Evolutionary conservation across 2,329 filamentous ascomycete genomes (phyloP).

Genomic region (Fusarium neocosmosporiellum): DNA sequence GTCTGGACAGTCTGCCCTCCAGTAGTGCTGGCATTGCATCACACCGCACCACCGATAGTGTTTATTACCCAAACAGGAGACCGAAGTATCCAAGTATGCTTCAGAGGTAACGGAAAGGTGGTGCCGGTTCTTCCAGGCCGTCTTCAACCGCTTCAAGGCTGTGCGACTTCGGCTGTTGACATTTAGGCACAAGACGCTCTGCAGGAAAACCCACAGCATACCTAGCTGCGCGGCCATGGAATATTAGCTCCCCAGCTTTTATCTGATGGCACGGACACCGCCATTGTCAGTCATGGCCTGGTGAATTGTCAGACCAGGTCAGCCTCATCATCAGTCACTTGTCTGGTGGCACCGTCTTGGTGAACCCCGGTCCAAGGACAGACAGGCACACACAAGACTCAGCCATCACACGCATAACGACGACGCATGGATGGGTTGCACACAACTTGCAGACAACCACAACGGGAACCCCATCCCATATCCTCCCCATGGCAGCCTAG

Average conservation of each 20-base stretch:
- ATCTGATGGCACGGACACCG: conserved; percentile 31
- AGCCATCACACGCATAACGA: conserved; percentile 14
- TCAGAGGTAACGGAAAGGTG: neutral
- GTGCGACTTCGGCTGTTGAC: conserved; percentile 26
- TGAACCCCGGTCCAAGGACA: conserved; percentile 9
- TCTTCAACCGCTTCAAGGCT: conserved; percentile 1
- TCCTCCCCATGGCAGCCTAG: conserved; percentile 4
- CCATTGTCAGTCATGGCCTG: conserved; percentile 33
- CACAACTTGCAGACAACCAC: conserved; percentile 10
- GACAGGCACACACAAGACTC: conserved; percentile 11
- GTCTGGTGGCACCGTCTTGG: conserved; percentile 11
- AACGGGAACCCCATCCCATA: conserved; percentile 10
- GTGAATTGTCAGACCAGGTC: conserved; percentile 24
- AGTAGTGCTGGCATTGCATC: conserved; percentile 1
- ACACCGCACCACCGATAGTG: conserved; percentile 1
- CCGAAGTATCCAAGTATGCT: neutral
- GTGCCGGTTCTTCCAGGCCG: neutral
- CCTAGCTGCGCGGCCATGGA: conserved; percentile 10
- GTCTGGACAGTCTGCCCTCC: neutral
- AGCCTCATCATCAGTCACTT: conserved; percentile 31
- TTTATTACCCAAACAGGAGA: conserved; percentile 3
- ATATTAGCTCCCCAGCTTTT: conserved; percentile 21
- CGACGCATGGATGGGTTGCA: conserved; percentile 11
- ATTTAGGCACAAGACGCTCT: conserved; percentile 21
- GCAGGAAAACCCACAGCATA: conserved; percentile 15